A percentile compares a stretch with the other conserved stretches of the same genome.
These are phyloP conservation scores for Trichoderma lentiforme DNA, from an alignment of 2,329 filamentous ascomycete genomes.

Conservation along the genomic window DNA sequence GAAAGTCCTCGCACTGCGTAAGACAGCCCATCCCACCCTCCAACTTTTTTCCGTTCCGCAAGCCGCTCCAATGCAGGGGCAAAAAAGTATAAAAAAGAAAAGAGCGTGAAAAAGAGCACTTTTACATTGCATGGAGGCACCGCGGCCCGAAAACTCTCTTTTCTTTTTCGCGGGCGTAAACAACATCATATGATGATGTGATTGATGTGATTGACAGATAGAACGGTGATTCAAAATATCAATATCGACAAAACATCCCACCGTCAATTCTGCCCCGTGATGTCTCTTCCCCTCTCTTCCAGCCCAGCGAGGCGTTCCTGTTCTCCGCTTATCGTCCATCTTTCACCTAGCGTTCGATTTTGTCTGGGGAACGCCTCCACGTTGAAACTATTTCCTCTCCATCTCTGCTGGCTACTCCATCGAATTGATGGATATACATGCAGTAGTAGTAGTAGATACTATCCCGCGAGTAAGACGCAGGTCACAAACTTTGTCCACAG, in stretches of 20 bases:
- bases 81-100: neutral
- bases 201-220: neutral
- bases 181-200: neutral
- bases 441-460: neutral
- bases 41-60: neutral
- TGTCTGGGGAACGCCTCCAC: neutral
- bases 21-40: neutral
- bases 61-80: slow-evolving; percentile 13
- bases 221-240: neutral
- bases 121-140: neutral
- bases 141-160: neutral
- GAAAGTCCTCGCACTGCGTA: neutral
- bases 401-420: neutral
- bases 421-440: neutral
- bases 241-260: neutral
- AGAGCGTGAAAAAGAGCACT: neutral
- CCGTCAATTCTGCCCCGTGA: neutral
- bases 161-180: neutral
- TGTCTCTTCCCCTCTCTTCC: neutral
- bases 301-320: neutral
- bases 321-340: neutral
- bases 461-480: slow-evolving; percentile 2
- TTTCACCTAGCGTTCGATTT: neutral
- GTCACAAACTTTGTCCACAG: neutral
- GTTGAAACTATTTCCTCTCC: neutral